Percentiles rank a stretch among this genome's conserved stretches.
These are phyloP conservation scores for Lentinus brumalis DNA, from an alignment of 768 basidiomycete genomes.

Conservation along the genomic window DNA sequence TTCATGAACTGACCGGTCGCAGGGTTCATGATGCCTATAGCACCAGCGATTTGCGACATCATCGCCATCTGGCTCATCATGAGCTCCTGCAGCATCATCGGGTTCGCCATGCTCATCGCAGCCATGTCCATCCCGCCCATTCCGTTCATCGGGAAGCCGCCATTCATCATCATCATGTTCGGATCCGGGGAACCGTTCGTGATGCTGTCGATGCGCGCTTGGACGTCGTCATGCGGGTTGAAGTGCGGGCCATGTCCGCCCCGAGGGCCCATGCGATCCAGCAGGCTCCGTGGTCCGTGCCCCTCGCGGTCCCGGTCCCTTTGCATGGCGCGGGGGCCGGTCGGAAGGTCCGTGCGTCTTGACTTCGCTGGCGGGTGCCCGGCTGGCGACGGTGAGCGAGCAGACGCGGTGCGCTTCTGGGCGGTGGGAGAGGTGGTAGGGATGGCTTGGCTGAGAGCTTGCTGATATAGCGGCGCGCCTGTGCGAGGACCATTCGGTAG, in stretches of 20 bases:
- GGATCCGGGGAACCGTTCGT: constrained; percentile 50
- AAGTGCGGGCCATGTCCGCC: constrained; percentile 15
- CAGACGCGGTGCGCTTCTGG: constrained; percentile 67
- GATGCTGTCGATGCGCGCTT: constrained; percentile 78
- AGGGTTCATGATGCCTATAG: constrained; percentile 77
- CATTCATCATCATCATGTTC: constrained; percentile 52
- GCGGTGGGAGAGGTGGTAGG: constrained; percentile 49
- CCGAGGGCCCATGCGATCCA: constrained; percentile 74
- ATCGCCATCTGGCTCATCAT: constrained; percentile 91
- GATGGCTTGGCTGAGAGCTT: constrained; percentile 68
- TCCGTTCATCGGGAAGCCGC: constrained; percentile 30
- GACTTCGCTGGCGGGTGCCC: constrained; percentile 63
- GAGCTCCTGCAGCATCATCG: constrained; percentile 82
- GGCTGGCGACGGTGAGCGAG: constrained; percentile 65
- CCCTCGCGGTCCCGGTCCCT: constrained; percentile 32
- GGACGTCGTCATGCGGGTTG: constrained; percentile 60
- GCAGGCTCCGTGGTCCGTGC: constrained; percentile 55
- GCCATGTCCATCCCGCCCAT: constrained; percentile 64
- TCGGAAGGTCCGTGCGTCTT: constrained; percentile 76
- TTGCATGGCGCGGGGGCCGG: constrained; percentile 83
- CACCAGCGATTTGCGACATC: constrained; percentile 90
- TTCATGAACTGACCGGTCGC: constrained; percentile 56
- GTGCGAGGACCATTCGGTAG: constrained; percentile 52
- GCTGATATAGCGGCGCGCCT: constrained; percentile 63
- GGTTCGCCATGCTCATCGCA: constrained; percentile 60